These are phyloP conservation scores for Friedmanniomyces simplex DNA, from an alignment of 495 filamentous ascomycete genomes.

Conservation along the genomic window DNA sequence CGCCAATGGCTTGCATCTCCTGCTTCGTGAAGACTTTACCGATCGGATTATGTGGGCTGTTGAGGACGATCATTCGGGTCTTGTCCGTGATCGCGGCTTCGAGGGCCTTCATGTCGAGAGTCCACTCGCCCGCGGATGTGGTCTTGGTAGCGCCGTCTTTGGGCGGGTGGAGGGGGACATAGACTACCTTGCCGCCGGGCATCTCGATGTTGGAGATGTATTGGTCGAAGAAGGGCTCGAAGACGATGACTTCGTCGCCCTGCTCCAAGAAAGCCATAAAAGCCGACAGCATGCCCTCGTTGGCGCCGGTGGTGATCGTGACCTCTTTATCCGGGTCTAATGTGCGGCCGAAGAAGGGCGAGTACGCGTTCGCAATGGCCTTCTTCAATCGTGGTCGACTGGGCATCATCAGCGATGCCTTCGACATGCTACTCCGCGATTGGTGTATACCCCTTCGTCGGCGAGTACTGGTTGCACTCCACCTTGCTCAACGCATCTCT, in stretches of 20 bases:
- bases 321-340: conserved; percentile 85
- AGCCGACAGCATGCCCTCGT: conserved; percentile 80
- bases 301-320: conserved; percentile 90
- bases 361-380: conserved; percentile 83
- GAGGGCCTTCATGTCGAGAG: conserved; percentile 71
- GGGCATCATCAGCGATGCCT: not conserved
- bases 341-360: conserved; percentile 66
- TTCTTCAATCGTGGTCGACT: conserved; percentile 72
- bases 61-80: conserved; percentile 92
- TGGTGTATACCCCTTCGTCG: conserved; percentile 56
- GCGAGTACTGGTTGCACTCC: conserved; percentile 97
- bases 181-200: conserved; percentile 88
- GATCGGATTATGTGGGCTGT: conserved; percentile 83
- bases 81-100: conserved; percentile 70
- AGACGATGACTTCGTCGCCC: conserved; percentile 93
- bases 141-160: conserved; percentile 67
- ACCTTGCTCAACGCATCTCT: conserved; percentile 83
- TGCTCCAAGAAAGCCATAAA: conserved; percentile 96
- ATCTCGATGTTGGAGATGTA: conserved; percentile 97
- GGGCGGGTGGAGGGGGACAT: conserved; percentile 89
- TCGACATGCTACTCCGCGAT: not conserved
- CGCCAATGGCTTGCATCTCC: conserved; percentile 77
- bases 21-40: conserved; percentile 83
- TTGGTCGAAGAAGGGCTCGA: conserved; percentile 99
- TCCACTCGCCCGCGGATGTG: conserved; percentile 79